Conservation (phyloP, 441 rosid species). For the Rhodomyrtus psidioides region DNA sequence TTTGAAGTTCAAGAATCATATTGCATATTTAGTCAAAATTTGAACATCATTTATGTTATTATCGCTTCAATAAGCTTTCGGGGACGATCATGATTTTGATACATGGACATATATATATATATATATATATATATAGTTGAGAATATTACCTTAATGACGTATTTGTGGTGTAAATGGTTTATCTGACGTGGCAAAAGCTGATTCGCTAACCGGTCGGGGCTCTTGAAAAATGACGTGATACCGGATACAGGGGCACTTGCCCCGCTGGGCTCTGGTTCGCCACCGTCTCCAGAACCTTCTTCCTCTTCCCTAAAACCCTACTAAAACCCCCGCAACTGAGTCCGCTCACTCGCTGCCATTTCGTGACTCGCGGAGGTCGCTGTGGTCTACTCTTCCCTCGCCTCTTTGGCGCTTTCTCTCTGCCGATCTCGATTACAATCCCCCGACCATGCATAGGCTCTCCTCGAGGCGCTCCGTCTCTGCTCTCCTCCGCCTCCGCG, state of each 20-base stretch:
- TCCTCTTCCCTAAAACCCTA: conserved; percentile 43
- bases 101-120: too few species aligned
- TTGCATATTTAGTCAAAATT: too few species aligned
- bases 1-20: too few species aligned
- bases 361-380: background rate
- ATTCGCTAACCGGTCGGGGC: background rate
- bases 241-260: background rate
- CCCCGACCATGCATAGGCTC: conserved; percentile 50
- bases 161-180: background rate
- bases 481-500: conserved; percentile 33
- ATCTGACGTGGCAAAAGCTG: background rate
- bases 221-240: background rate
- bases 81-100: too few species aligned
- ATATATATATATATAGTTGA: too few species aligned
- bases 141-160: background rate
- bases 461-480: conserved; percentile 55
- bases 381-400: background rate
- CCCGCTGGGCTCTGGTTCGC: background rate
- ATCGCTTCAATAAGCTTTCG: too few species aligned
- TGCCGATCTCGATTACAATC: background rate
- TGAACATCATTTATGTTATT: too few species aligned
- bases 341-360: background rate
- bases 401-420: background rate
- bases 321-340: conserved; percentile 18
- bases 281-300: conserved; percentile 48